Evolutionary conservation across 1,139 yeast genomes (phyloP).

Genomic region (Wickerhamomyces sp.): DNA sequence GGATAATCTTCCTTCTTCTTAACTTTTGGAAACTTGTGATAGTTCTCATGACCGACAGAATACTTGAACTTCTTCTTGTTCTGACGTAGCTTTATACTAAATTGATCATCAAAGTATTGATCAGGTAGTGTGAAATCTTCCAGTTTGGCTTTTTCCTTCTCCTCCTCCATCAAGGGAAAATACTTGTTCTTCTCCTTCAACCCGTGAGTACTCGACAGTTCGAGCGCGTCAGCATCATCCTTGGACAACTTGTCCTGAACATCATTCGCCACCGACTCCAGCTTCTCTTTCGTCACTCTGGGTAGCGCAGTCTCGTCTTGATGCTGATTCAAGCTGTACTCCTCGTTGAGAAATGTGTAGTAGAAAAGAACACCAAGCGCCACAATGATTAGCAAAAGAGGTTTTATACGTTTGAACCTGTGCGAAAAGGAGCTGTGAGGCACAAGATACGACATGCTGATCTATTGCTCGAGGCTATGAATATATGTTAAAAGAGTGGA

Average conservation of each 20-base stretch:
- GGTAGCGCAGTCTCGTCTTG: constrained; percentile 22
- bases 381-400: constrained; percentile 9
- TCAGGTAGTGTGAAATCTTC: constrained; percentile 18
- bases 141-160: constrained; percentile 15
- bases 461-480: too few relatives aligned
- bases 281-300: constrained; percentile 9
- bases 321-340: constrained; percentile 17
- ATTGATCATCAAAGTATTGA: constrained; percentile 18
- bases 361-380: constrained; percentile 20
- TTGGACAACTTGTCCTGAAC: constrained; percentile 4
- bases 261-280: not conserved
- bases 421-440: constrained; percentile 4
- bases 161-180: constrained; percentile 29
- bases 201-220: constrained; percentile 6
- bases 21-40: constrained; percentile 24
- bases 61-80: constrained; percentile 23
- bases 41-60: constrained; percentile 28
- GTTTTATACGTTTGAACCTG: constrained; percentile 15
- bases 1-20: constrained; percentile 19
- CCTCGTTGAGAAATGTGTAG: constrained; percentile 23
- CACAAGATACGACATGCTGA: too few relatives aligned
- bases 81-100: constrained; percentile 9
- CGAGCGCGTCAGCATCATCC: constrained; percentile 3
- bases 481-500: too few relatives aligned
- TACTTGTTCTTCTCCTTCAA: constrained; percentile 32